Percentiles rank a stretch among this genome's conserved stretches.
Evolutionary conservation across 2,329 filamentous ascomycete genomes (phyloP).

Genomic region (Chaetomiaceae sp.): DNA sequence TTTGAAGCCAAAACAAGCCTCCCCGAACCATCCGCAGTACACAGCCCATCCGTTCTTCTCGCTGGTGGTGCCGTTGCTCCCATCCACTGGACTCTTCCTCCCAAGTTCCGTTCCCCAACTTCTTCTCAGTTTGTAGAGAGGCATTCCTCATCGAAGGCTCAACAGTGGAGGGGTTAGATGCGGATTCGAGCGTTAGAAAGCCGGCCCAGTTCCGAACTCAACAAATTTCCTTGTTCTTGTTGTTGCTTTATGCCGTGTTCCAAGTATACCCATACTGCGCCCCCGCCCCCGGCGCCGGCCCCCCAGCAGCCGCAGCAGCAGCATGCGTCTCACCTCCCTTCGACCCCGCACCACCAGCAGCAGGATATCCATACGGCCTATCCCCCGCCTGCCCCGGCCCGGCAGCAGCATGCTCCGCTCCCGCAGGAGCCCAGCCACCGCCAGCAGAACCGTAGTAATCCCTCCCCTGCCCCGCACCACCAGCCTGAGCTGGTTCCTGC

Average conservation of each 20-base stretch:
- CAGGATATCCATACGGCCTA: constrained; percentile 46
- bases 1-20: neutral
- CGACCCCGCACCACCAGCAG: neutral
- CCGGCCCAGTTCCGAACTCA: no score
- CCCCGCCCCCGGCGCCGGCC: constrained; percentile 18
- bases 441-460: constrained; percentile 45
- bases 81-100: neutral
- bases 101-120: neutral
- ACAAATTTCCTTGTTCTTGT: no score
- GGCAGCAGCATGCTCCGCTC: constrained; percentile 36
- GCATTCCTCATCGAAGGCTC: no score
- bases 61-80: neutral
- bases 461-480: constrained; percentile 31
- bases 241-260: constrained; percentile 46
- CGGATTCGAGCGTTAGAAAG: no score
- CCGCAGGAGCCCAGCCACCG: constrained; percentile 48
- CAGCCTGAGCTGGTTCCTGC: no score
- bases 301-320: neutral
- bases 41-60: neutral
- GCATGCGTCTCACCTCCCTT: neutral
- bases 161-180: no score
- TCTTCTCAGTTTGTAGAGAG: no score
- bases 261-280: constrained; percentile 49
- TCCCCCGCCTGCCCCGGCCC: constrained; percentile 18
- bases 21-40: neutral